phyloP scores from a whole-genome alignment of 805 yeast genomes.

The Myxozyma melibiosi region DNA sequence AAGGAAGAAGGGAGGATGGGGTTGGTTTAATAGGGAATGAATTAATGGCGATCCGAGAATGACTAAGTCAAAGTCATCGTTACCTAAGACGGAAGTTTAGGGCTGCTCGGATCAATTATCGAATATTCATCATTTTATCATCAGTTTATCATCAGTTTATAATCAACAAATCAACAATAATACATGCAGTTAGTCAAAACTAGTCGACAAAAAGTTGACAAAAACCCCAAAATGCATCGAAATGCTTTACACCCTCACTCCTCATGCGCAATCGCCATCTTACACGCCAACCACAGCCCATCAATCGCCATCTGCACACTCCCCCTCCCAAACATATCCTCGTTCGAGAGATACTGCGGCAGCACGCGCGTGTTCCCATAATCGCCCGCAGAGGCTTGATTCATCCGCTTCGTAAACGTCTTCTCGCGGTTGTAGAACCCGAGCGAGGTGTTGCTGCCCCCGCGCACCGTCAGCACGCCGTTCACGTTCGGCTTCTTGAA shows the following conservation, averaged over 20 bases:
- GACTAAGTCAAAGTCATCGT: no score
- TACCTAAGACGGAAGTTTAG: no score
- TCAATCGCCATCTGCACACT: conserved; percentile 27
- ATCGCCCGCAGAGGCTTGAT: neutral
- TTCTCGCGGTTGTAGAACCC: neutral
- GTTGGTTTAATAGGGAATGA: no score
- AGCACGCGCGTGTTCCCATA: neutral
- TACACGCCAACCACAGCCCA: conserved; percentile 28
- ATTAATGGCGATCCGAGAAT: no score
- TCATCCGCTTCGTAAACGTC: neutral
- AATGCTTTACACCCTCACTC: neutral
- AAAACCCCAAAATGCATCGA: neutral
- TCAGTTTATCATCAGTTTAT: no score
- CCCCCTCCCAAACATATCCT: conserved; percentile 12
- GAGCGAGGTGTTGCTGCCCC: conserved; percentile 5
- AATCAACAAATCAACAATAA: no score
- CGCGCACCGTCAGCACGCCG: conserved; percentile 14
- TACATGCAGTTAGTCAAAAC: no score
- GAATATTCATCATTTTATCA: no score
- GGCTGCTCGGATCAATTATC: no score
- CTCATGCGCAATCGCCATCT: conserved; percentile 8
- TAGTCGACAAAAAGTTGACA: no score
- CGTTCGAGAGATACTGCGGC: conserved; percentile 5
- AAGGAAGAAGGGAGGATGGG: no score
- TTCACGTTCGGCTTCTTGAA: conserved; percentile 12